These are phyloP conservation scores for Claviceps capensis DNA, from an alignment of 2,329 filamentous ascomycete genomes.

Conservation along the genomic window DNA sequence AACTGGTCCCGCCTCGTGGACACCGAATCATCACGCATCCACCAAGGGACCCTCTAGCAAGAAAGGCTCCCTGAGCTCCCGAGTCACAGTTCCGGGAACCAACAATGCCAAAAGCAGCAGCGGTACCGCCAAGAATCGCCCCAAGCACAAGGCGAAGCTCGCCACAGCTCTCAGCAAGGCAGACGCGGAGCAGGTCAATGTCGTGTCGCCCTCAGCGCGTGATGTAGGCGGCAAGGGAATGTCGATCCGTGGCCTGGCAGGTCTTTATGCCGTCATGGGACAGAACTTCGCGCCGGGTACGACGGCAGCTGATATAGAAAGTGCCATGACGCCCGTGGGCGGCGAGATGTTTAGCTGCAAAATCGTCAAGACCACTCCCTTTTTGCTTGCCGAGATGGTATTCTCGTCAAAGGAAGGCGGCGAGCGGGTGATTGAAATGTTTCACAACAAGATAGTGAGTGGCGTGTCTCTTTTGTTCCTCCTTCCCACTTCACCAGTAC, in stretches of 20 bases:
- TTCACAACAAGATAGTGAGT: constrained; percentile 64
- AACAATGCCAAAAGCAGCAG: constrained; percentile 4
- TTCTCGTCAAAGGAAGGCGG: constrained; percentile 61
- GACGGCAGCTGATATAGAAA: constrained; percentile 70
- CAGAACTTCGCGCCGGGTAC: constrained; percentile 76
- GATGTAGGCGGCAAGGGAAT: constrained; percentile 31
- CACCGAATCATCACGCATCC: constrained; percentile 50
- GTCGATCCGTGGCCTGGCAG: constrained; percentile 59
- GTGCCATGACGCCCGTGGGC: constrained; percentile 63
- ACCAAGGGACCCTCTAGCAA: constrained; percentile 18
- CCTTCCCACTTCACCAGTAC: constrained; percentile 4
- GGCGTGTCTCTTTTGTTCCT: background rate
- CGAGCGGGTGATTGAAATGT: constrained; percentile 59
- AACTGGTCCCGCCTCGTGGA: constrained; percentile 42
- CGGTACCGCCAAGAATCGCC: constrained; percentile 10
- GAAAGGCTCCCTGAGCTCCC: constrained; percentile 30
- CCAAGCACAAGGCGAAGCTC: constrained; percentile 23
- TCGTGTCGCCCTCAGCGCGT: constrained; percentile 10
- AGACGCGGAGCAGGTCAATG: constrained; percentile 26
- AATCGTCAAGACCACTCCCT: constrained; percentile 52
- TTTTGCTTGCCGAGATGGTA: constrained; percentile 64
- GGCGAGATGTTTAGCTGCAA: constrained; percentile 54
- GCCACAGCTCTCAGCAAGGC: constrained; percentile 31
- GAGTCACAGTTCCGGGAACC: constrained; percentile 28
- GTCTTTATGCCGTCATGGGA: constrained; percentile 58